Percentiles rank a stretch among this genome's conserved stretches.
Conservation (phyloP, 805 yeast genomes). For the Zygosaccharomyces pseudorouxii region DNA sequence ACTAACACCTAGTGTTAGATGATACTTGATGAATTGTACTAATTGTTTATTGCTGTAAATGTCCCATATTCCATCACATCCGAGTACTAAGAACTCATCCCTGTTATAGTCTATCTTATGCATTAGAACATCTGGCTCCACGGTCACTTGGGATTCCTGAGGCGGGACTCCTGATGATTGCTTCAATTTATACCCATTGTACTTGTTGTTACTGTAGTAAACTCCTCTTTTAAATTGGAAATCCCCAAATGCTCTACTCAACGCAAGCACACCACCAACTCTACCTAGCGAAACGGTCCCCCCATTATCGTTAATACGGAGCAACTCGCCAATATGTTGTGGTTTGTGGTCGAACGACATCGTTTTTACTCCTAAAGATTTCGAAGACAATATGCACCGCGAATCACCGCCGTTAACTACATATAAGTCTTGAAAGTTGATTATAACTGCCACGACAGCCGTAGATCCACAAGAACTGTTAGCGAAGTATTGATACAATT, state of each 20-base stretch:
- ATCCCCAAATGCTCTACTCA: slow-evolving; percentile 87
- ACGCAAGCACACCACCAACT: slow-evolving; percentile 91
- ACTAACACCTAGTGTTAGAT: slow-evolving; percentile 52
- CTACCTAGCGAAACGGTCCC: slow-evolving; percentile 91
- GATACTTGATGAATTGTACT: slow-evolving; percentile 50
- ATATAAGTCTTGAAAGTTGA: slow-evolving; percentile 43
- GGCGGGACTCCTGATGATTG: slow-evolving; percentile 36
- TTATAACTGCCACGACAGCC: slow-evolving; percentile 43
- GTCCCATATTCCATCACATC: slow-evolving; percentile 87
- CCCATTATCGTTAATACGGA: slow-evolving; percentile 88
- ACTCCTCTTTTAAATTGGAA: slow-evolving; percentile 47
- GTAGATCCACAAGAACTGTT: slow-evolving; percentile 49
- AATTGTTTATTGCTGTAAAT: slow-evolving; percentile 54
- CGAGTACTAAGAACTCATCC: slow-evolving; percentile 68
- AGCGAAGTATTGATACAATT: slow-evolving; percentile 38
- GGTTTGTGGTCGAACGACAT: slow-evolving; percentile 87
- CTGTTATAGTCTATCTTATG: slow-evolving; percentile 41
- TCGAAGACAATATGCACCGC: slow-evolving; percentile 52
- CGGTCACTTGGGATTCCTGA: slow-evolving; percentile 75
- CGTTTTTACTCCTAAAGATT: slow-evolving; percentile 51
- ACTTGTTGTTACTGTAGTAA: slow-evolving; percentile 36
- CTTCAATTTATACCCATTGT: slow-evolving; percentile 11
- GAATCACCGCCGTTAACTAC: slow-evolving; percentile 78
- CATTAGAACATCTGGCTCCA: slow-evolving; percentile 67
- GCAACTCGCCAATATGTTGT: slow-evolving; percentile 86